These are phyloP conservation scores for Aspergillus candidus DNA, from an alignment of 2,329 filamentous ascomycete genomes.

Conservation along the genomic window DNA sequence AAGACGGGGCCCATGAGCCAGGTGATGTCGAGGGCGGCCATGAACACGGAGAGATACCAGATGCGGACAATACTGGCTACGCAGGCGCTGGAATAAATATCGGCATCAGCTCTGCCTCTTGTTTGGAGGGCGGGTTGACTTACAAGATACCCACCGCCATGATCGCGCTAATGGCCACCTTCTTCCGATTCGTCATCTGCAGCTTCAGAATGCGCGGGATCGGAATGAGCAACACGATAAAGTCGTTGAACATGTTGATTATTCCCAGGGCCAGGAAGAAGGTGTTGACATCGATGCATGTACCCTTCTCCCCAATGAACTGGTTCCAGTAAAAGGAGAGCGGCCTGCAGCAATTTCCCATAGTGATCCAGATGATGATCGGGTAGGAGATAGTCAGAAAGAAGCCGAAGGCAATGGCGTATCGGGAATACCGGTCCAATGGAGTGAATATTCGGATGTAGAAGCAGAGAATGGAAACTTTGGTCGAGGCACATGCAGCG, in stretches of 20 bases:
- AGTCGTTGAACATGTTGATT: conserved; percentile 9
- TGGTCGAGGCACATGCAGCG: conserved; percentile 11
- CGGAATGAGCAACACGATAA: background rate
- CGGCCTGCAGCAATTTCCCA: conserved; percentile 10
- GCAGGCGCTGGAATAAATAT: background rate
- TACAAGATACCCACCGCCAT: conserved; percentile 15
- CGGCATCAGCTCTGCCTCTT: too few relatives aligned
- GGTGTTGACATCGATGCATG: conserved; percentile 4
- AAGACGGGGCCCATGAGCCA: conserved; percentile 11
- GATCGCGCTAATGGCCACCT: conserved; percentile 10
- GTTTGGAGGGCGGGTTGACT: background rate
- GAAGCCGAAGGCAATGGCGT: conserved; percentile 3
- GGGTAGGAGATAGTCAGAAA: conserved; percentile 11
- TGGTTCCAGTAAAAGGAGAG: conserved; percentile 13
- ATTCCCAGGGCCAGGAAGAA: conserved; percentile 9
- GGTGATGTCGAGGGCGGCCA: conserved; percentile 2
- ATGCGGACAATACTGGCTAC: conserved; percentile 9
- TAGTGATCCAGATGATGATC: conserved; percentile 9
- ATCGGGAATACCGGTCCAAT: conserved; percentile 7
- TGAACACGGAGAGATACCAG: conserved; percentile 6
- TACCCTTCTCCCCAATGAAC: conserved; percentile 6
- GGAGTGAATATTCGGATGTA: conserved; percentile 18
- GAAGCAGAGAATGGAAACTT: conserved; percentile 19
- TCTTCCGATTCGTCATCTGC: conserved; percentile 10
- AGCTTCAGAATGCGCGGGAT: conserved; percentile 7